Evolutionary conservation across 2,329 filamentous ascomycete species (phyloP).

Genomic region (Helotiales sp.): DNA sequence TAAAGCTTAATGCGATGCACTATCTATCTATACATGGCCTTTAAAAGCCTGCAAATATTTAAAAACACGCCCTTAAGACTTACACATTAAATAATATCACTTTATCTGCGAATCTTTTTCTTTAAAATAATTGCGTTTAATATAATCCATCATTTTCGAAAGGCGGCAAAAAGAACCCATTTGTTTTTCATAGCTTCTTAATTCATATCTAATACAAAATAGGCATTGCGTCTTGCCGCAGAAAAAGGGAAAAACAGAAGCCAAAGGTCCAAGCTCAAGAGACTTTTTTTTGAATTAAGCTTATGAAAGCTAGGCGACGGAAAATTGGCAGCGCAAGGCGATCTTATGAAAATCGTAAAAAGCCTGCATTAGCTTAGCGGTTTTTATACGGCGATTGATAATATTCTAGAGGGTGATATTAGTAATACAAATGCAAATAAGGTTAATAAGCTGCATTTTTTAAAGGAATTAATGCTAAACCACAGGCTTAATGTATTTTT

Average conservation of each 20-base stretch:
- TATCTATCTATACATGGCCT: too few species aligned
- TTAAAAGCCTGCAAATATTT: background rate
- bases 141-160: too few species aligned
- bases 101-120: background rate
- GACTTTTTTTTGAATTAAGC: slow-evolving; percentile 24
- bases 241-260: slow-evolving; percentile 12
- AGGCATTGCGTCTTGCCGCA: slow-evolving; percentile 23
- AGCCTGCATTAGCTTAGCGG: slow-evolving; percentile 18
- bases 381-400: slow-evolving; percentile 21
- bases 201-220: slow-evolving; percentile 30
- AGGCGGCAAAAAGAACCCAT: too few species aligned
- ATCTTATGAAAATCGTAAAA: background rate
- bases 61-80: background rate
- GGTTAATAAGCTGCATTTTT: too few species aligned
- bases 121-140: too few species aligned
- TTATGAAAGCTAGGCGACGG: background rate
- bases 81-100: background rate
- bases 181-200: too few species aligned
- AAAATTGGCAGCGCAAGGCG: background rate
- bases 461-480: too few species aligned
- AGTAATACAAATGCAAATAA: too few species aligned
- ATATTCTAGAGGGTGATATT: too few species aligned
- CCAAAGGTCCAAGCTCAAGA: slow-evolving; percentile 14
- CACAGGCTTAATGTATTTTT: too few species aligned
- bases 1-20: background rate